Evolutionary conservation across 306 rosid species (phyloP).

Genomic region (Dicorynia guianensis): DNA sequence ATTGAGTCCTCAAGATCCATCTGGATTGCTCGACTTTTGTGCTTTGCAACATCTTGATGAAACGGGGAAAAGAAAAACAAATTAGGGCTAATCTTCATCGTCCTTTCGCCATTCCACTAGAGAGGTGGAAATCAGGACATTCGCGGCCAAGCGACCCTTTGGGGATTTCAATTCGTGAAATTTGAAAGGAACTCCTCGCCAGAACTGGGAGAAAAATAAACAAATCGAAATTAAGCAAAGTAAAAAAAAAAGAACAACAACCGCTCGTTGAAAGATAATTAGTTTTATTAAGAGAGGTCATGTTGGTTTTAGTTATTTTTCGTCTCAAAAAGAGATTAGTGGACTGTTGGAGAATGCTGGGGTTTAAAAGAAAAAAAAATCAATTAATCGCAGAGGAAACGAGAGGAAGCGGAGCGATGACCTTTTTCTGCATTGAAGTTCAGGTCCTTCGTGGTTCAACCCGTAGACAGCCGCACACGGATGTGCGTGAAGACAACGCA

Average conservation of each 20-base stretch:
- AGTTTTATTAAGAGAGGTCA: too few species aligned
- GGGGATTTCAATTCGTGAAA: constrained; percentile 63
- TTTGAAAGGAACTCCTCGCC: constrained; percentile 82
- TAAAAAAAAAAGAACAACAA: not conserved
- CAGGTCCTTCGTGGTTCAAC: constrained; percentile 59
- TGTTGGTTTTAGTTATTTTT: too few species aligned
- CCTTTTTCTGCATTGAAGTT: constrained; percentile 79
- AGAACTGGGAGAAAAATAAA: constrained; percentile 50
- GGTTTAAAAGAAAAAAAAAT: too few species aligned
- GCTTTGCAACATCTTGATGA: constrained; percentile 95
- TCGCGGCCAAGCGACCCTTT: constrained; percentile 26
- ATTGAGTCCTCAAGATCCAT: constrained; percentile 85
- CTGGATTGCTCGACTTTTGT: constrained; percentile 70
- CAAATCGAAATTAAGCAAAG: not conserved
- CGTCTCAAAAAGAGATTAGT: too few species aligned
- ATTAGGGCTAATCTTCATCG: constrained; percentile 28
- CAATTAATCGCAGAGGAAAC: not conserved
- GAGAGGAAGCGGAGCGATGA: constrained; percentile 28
- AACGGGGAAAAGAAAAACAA: constrained; percentile 1
- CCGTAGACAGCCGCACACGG: constrained; percentile 23
- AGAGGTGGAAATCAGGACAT: not conserved
- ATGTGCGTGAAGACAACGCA: constrained; percentile 1
- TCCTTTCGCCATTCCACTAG: not conserved
- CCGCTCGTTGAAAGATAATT: too few species aligned
- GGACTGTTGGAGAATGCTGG: too few species aligned